Conservation (phyloP, 345 rosid genomes). For the Eucalyptus sp. region DNA sequence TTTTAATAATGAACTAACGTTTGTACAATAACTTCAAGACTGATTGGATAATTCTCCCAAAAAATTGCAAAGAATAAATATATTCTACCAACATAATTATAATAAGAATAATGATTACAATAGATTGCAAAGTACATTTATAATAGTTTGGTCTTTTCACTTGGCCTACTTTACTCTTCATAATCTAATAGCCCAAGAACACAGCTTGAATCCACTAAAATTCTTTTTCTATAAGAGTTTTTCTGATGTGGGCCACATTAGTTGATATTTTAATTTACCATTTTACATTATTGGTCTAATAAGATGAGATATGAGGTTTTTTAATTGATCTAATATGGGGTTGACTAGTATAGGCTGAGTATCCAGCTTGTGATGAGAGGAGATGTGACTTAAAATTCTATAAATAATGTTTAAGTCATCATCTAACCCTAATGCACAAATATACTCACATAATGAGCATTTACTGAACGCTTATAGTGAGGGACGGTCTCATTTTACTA, state of each 20-base stretch:
- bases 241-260: no score
- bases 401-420: no score
- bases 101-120: background rate
- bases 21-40: background rate
- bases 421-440: fast-evolving
- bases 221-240: background rate
- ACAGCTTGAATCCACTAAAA: background rate
- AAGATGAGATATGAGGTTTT: no score
- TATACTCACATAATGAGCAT: no score
- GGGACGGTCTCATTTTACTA: no score
- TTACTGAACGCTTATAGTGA: fast-evolving
- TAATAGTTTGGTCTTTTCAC: background rate
- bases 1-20: fast-evolving
- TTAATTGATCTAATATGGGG: no score
- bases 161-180: background rate
- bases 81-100: background rate
- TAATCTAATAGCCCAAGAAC: no score
- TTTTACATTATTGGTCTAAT: no score
- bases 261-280: no score
- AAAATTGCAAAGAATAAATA: background rate
- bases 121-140: background rate
- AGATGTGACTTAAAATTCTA: no score
- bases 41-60: background rate
- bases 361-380: fast-evolving
- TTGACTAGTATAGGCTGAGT: fast-evolving